A percentile compares a stretch with the other conserved stretches of the same genome.
phyloP scores from a whole-genome alignment of 1,284 basidiomycete genomes.

The Albatrellus sp. region DNA sequence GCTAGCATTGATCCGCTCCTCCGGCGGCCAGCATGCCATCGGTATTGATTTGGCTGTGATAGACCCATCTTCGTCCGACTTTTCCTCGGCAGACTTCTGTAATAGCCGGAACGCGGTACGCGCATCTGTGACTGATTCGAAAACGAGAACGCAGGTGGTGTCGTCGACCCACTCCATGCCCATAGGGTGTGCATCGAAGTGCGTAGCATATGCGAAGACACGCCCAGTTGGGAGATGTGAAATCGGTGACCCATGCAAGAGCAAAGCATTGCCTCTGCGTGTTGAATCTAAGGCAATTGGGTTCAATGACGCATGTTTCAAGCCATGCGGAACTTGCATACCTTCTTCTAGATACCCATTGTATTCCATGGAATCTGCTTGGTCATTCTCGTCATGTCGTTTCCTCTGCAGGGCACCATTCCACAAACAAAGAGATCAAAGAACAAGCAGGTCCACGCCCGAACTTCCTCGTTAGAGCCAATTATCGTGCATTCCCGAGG shows the following conservation, averaged over 20 bases:
- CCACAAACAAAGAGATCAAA: neutral
- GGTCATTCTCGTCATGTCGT: conserved; percentile 21
- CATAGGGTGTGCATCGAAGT: conserved; percentile 57
- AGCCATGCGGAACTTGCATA: conserved; percentile 9
- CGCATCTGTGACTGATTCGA: conserved; percentile 39
- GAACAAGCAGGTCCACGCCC: conserved; percentile 4
- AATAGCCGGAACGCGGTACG: conserved; percentile 37
- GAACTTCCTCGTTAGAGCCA: conserved; percentile 37
- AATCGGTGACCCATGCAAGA: conserved; percentile 58
- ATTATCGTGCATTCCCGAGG: conserved; percentile 18
- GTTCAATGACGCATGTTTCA: conserved; percentile 2
- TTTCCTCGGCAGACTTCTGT: conserved; percentile 28
- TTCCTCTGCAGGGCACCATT: conserved; percentile 35
- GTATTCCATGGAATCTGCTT: conserved; percentile 23
- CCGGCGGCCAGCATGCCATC: conserved; percentile 61
- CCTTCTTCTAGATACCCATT: conserved; percentile 34
- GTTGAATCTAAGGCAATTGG: conserved; percentile 21
- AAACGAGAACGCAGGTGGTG: conserved; percentile 65
- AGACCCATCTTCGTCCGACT: conserved; percentile 36
- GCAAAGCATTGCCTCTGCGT: conserved; percentile 53
- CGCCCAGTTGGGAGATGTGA: conserved; percentile 55
- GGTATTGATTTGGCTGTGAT: conserved; percentile 56
- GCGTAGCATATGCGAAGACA: conserved; percentile 65
- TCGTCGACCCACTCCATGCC: conserved; percentile 73
- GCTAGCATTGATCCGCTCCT: conserved; percentile 58